A percentile compares a stretch with the other conserved stretches of the same genome.
Evolutionary conservation across 257 asterid species (phyloP).

Genomic region (Lycium barbarum): DNA sequence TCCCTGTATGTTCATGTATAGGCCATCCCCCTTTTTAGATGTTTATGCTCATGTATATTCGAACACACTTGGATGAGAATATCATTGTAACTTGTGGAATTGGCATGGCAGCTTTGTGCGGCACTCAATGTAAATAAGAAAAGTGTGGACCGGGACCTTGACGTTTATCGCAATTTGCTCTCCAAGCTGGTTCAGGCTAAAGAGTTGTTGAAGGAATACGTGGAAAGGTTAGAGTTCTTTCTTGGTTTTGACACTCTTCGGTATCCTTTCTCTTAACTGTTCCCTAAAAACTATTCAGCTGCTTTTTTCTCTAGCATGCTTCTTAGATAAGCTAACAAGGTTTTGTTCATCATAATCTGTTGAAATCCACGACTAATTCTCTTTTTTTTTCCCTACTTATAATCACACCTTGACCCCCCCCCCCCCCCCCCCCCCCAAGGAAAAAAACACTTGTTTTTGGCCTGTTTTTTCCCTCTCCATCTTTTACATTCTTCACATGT

Average conservation of each 20-base stretch:
- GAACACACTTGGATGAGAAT: not conserved
- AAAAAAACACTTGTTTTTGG: not conserved
- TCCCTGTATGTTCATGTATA: not conserved
- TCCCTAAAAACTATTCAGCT: not conserved
- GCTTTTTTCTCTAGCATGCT: not conserved
- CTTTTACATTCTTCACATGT: constrained; percentile 4
- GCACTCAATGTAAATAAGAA: constrained; percentile 86
- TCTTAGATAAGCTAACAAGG: constrained; percentile 1
- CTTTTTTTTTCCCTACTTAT: not conserved
- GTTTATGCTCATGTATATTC: constrained; percentile 4
- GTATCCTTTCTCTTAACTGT: not conserved
- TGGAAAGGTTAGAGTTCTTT: constrained; percentile 67
- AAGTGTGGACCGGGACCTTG: constrained; percentile 96
- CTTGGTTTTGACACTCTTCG: constrained; percentile 10
- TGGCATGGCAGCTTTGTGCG: constrained; percentile 75
- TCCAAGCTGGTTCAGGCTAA: constrained; percentile 98
- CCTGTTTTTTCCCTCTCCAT: not conserved
- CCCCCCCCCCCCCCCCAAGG: not conserved
- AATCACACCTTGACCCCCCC: no score
- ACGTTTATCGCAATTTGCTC: constrained; percentile 91
- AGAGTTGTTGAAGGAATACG: constrained; percentile 87
- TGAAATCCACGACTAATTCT: not conserved
- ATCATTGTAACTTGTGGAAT: constrained; percentile 31
- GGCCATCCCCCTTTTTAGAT: not conserved
- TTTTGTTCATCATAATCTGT: not conserved